Percentiles rank a stretch among this genome's conserved stretches.
phyloP scores from a whole-genome alignment of 225 moss, liverwort and hornwort genomes.

The Sphagnum tenellum region DNA sequence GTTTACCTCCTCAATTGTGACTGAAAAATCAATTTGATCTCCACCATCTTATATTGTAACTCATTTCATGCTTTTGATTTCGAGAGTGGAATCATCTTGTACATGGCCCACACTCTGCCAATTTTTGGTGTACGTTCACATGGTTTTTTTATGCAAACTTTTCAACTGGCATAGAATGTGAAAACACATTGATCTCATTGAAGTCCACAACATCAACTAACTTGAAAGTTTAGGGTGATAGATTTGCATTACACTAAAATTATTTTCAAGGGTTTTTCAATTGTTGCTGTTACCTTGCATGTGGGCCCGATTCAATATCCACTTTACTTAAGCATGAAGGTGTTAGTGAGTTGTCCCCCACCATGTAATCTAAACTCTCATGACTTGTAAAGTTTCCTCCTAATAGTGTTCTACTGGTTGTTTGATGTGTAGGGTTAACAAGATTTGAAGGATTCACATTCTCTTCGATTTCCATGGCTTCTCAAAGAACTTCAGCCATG shows the following conservation, averaged over 20 bases:
- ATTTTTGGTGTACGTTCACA: constrained; percentile 36
- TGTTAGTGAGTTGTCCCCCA: too few relatives aligned
- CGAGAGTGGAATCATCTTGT: constrained; percentile 12
- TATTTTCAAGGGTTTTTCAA: too few relatives aligned
- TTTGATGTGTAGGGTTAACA: too few relatives aligned
- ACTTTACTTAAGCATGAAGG: too few relatives aligned
- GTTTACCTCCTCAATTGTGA: constrained; percentile 15
- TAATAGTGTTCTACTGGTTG: too few relatives aligned
- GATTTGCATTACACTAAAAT: too few relatives aligned
- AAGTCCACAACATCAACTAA: constrained; percentile 11
- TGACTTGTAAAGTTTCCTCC: too few relatives aligned
- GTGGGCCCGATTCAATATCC: too few relatives aligned
- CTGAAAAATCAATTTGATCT: constrained; percentile 45
- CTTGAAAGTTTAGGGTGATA: constrained; percentile 23
- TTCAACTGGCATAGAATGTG: constrained; percentile 25
- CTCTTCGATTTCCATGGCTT: not conserved
- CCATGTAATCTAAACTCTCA: too few relatives aligned
- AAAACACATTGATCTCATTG: constrained; percentile 51
- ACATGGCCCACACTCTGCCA: constrained; percentile 58
- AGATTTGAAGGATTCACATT: too few relatives aligned
- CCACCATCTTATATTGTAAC: constrained; percentile 45
- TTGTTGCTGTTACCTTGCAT: too few relatives aligned
- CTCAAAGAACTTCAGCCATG: not conserved
- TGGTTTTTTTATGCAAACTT: constrained; percentile 10
- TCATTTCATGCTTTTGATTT: constrained; percentile 15